Evolutionary conservation across 257 asterid species (phyloP).

Genomic region (Paraleonurus japonicus): DNA sequence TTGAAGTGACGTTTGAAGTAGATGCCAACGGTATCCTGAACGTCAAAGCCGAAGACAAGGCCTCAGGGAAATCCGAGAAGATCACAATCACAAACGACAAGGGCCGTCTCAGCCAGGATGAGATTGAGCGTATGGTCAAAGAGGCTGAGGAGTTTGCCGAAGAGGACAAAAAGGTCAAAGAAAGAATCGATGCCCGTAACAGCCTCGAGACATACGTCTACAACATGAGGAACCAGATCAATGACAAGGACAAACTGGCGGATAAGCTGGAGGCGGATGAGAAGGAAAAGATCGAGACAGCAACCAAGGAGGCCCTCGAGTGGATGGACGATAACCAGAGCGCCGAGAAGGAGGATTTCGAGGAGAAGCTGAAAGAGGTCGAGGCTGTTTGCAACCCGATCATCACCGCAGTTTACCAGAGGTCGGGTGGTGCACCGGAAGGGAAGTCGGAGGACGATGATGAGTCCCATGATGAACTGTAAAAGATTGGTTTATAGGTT

Average conservation of each 20-base stretch:
- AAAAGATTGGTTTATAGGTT: slow-evolving; percentile 21
- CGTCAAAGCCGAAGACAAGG: slow-evolving; percentile 88
- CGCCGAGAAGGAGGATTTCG: slow-evolving; percentile 77
- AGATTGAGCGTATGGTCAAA: slow-evolving; percentile 81
- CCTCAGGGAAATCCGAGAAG: slow-evolving; percentile 76
- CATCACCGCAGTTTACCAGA: slow-evolving; percentile 69
- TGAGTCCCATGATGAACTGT: slow-evolving; percentile 66
- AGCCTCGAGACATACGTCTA: slow-evolving; percentile 69
- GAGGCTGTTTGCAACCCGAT: slow-evolving; percentile 79
- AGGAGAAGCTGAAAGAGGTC: slow-evolving; percentile 78
- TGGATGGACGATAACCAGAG: slow-evolving; percentile 81
- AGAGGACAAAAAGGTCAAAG: slow-evolving; percentile 85
- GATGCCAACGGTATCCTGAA: slow-evolving; percentile 82
- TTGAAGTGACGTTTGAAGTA: slow-evolving; percentile 81
- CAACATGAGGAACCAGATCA: slow-evolving; percentile 80
- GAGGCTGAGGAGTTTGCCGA: slow-evolving; percentile 90
- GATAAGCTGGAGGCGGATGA: slow-evolving; percentile 68
- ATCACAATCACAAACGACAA: slow-evolving; percentile 89
- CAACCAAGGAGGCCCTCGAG: slow-evolving; percentile 73
- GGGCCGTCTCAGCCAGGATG: slow-evolving; percentile 83
- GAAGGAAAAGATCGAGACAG: slow-evolving; percentile 72
- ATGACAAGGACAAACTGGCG: slow-evolving; percentile 79
- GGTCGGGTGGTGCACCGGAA: slow-evolving; percentile 63
- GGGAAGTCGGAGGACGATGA: slow-evolving; percentile 45
- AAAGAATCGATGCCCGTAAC: slow-evolving; percentile 78